These are phyloP conservation scores for Dactylonectria macrodidyma DNA, from an alignment of 2,329 filamentous ascomycete genomes.

Conservation along the genomic window DNA sequence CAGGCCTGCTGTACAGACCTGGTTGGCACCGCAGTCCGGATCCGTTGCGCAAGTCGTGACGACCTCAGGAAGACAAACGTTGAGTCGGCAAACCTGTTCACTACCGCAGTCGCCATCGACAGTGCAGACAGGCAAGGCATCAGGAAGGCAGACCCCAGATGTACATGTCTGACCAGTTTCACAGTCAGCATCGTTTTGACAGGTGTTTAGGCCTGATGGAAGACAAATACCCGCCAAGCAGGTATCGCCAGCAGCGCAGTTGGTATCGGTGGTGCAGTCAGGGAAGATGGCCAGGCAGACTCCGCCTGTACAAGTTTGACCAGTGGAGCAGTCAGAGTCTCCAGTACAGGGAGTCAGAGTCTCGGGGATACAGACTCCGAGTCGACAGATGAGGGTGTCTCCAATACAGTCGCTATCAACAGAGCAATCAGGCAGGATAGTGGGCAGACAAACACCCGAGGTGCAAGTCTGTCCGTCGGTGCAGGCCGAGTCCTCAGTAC, in stretches of 20 bases:
- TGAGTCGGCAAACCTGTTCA: not conserved
- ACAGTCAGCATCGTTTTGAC: not conserved
- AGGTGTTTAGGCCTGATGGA: not conserved
- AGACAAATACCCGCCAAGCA: not conserved
- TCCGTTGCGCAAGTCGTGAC: not conserved
- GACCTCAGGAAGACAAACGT: constrained; percentile 4
- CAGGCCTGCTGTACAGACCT: not conserved
- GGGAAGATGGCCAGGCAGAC: constrained; percentile 1
- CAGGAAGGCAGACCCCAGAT: not conserved
- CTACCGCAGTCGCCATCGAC: not conserved
- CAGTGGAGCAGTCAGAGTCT: not conserved
- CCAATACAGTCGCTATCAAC: not conserved
- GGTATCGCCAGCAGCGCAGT: not conserved
- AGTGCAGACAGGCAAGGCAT: not conserved
- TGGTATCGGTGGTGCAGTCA: not conserved
- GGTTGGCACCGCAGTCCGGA: not conserved
- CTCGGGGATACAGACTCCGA: constrained; percentile 13
- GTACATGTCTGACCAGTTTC: not conserved
- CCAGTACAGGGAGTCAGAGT: not conserved
- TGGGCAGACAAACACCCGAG: constrained; percentile 17
- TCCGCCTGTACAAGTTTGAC: constrained; percentile 12
- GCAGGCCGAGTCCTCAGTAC: not conserved
- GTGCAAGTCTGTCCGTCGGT: constrained; percentile 6
- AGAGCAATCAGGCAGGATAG: not conserved
- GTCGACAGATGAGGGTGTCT: constrained; percentile 1